Percentiles rank a stretch among this genome's conserved stretches.
Evolutionary conservation across 2,329 filamentous ascomycete species (phyloP).

Genomic region (Stagonosporopsis rhizophila): DNA sequence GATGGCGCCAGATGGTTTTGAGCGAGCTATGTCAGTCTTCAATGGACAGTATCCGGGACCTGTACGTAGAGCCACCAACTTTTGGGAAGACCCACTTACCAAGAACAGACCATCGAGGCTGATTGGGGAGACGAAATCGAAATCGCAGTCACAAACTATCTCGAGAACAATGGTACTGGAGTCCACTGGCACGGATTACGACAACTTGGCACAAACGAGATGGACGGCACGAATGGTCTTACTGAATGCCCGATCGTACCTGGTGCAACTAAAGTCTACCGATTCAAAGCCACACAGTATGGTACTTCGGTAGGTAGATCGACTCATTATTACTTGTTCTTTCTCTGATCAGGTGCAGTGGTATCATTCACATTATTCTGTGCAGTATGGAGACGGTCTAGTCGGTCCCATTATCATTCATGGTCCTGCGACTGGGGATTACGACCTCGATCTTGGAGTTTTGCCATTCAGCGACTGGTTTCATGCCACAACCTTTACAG

Average conservation of each 20-base stretch:
- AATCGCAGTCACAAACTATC: conserved; percentile 48
- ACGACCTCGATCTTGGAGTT: conserved; percentile 53
- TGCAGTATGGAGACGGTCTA: conserved; percentile 53
- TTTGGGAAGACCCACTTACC: neutral
- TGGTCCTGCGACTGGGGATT: conserved; percentile 49
- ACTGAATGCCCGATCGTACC: conserved; percentile 74
- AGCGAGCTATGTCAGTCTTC: conserved; percentile 50
- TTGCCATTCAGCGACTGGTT: conserved; percentile 51
- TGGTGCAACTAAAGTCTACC: conserved; percentile 49
- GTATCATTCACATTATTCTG: conserved; percentile 53
- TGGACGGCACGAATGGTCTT: conserved; percentile 57
- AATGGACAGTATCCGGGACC: conserved; percentile 59
- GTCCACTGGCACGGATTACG: conserved; percentile 62
- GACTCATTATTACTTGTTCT: conserved; percentile 38
- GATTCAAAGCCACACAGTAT: conserved; percentile 47
- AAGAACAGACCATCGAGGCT: conserved; percentile 51
- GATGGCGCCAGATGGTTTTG: conserved; percentile 55
- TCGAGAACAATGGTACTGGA: conserved; percentile 56
- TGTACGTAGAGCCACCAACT: conserved; percentile 42
- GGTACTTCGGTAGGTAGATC: conserved; percentile 37
- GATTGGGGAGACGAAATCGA: conserved; percentile 52
- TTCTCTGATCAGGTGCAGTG: conserved; percentile 54
- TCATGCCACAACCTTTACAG: conserved; percentile 38
- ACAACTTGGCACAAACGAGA: conserved; percentile 51
- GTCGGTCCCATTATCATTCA: conserved; percentile 52